These are phyloP conservation scores for Gynochthodes officinalis DNA, from an alignment of 257 asterid genomes.

Conservation along the genomic window DNA sequence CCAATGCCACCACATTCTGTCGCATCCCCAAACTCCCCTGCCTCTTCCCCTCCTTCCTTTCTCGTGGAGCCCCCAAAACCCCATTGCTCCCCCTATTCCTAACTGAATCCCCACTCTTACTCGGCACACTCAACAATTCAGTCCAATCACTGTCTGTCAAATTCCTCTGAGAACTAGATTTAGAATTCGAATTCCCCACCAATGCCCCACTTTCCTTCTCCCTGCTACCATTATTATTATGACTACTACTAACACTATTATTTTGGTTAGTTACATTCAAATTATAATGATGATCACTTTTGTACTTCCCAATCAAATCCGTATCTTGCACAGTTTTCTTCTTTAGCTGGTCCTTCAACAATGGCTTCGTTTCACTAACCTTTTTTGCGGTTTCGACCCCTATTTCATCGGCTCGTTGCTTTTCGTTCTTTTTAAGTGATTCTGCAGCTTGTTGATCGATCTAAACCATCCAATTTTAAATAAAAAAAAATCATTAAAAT, in stretches of 20 bases:
- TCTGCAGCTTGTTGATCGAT: constrained; percentile 99
- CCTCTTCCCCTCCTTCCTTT: constrained; percentile 48
- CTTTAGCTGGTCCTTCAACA: constrained; percentile 74
- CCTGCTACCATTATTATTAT: constrained; percentile 23
- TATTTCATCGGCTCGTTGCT: constrained; percentile 46
- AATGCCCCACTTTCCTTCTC: constrained; percentile 35
- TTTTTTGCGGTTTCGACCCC: constrained; percentile 37
- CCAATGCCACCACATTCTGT: constrained; percentile 35
- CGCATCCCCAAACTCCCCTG: constrained; percentile 41
- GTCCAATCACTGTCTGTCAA: constrained; percentile 93
- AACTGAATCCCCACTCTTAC: constrained; percentile 37
- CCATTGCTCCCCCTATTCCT: constrained; percentile 38
- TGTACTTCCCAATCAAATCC: constrained; percentile 17
- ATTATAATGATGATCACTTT: constrained; percentile 30
- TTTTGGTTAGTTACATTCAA: constrained; percentile 19
- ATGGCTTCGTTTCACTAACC: constrained; percentile 50
- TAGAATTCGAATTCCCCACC: constrained; percentile 38
- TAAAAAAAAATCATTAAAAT: neutral
- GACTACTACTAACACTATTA: constrained; percentile 39
- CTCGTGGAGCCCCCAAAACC: constrained; percentile 31
- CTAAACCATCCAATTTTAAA: constrained; percentile 42
- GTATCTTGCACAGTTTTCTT: constrained; percentile 48
- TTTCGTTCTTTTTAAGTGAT: constrained; percentile 75
- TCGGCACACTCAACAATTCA: constrained; percentile 72
- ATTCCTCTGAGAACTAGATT: constrained; percentile 26